Conservation (phyloP, 2,329 filamentous ascomycete species). For the Trichoderma sp. region DNA sequence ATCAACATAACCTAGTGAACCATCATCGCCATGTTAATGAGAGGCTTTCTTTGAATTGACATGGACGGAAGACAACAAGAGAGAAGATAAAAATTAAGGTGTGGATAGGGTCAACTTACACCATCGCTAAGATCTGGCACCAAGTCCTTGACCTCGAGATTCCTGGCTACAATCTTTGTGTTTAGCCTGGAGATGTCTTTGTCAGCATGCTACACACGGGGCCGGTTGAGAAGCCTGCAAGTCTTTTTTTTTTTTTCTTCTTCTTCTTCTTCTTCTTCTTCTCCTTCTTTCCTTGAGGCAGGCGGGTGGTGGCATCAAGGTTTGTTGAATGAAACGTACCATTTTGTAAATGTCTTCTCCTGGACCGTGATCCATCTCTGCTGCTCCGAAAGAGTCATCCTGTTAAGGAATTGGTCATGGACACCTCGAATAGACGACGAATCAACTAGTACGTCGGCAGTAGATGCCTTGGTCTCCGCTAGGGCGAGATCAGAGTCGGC, state of each 20-base stretch:
- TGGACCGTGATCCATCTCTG: constrained; percentile 76
- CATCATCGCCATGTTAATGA: constrained; percentile 19
- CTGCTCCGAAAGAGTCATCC: constrained; percentile 63
- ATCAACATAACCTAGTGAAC: constrained; percentile 76
- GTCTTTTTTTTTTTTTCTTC: not conserved
- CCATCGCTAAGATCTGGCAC: constrained; percentile 90
- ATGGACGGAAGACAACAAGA: not conserved
- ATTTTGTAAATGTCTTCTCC: constrained; percentile 99
- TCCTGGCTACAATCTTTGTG: constrained; percentile 79
- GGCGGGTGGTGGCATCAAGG: not conserved
- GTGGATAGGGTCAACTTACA: constrained; percentile 54
- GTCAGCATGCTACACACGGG: not conserved
- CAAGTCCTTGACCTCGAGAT: constrained; percentile 79
- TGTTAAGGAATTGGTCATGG: constrained; percentile 50
- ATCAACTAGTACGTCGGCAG: constrained; percentile 34
- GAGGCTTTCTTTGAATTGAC: not conserved
- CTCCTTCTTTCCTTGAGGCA: not conserved
- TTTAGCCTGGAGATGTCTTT: constrained; percentile 66
- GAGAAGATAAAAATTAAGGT: not conserved
- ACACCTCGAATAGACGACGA: constrained; percentile 41
- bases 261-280: not conserved
- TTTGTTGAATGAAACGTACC: constrained; percentile 38
- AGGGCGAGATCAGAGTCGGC: constrained; percentile 28
- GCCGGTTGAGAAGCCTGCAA: constrained; percentile 15
- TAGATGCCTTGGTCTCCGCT: constrained; percentile 29